These are phyloP conservation scores for Salix udensis DNA, from an alignment of 345 rosid species.

Conservation along the genomic window DNA sequence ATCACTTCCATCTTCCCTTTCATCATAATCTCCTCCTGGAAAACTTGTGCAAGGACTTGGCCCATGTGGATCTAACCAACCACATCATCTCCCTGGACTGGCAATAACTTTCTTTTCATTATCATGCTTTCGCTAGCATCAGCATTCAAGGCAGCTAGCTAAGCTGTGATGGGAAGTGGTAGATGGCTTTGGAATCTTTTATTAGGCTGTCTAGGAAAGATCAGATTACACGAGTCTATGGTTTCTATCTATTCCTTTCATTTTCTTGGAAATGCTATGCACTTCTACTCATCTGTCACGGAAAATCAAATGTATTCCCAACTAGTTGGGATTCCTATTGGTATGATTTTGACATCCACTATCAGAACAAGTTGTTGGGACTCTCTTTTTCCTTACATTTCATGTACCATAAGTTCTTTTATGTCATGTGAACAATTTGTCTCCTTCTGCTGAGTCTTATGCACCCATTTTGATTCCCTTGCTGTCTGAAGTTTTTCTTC, in stretches of 20 bases:
- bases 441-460: neutral
- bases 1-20: no score
- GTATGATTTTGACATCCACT: conserved; percentile 19
- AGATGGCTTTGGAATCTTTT: neutral
- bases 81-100: no score
- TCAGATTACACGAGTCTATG: neutral
- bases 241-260: conserved; percentile 1
- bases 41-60: no score
- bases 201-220: neutral
- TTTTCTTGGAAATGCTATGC: neutral
- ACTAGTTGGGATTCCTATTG: conserved; percentile 8
- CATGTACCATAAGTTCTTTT: neutral
- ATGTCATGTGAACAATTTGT: neutral
- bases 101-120: neutral
- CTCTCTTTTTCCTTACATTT: neutral
- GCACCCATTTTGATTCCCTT: neutral
- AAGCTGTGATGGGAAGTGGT: neutral
- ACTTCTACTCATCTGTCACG: neutral
- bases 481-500: neutral
- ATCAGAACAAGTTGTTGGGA: no score
- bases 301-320: neutral
- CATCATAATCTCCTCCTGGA: no score
- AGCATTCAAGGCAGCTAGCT: neutral
- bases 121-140: neutral
- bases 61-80: no score